Evolutionary conservation across 805 yeast species (phyloP).

Genomic region (Suhomyces vadensis): DNA sequence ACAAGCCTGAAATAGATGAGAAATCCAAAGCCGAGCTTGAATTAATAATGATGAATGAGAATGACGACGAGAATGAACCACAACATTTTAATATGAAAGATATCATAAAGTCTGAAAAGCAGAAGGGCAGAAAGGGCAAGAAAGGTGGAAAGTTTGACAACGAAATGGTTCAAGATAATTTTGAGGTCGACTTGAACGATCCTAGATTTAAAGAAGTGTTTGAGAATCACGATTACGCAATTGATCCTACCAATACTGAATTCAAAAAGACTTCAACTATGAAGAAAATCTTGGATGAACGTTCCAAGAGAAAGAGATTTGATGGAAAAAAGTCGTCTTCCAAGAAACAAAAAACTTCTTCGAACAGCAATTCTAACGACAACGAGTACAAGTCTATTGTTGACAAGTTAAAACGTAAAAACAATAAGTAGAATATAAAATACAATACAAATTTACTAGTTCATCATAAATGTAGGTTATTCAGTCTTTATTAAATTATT

Average conservation of each 20-base stretch:
- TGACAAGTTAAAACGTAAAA: conserved; percentile 50
- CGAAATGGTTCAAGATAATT: conserved; percentile 46
- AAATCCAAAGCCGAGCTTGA: conserved; percentile 66
- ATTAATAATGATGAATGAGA: conserved; percentile 65
- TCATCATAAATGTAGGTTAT: neutral
- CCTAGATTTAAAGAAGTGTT: conserved; percentile 82
- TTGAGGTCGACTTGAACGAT: conserved; percentile 74
- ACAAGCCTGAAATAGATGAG: conserved; percentile 15
- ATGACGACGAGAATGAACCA: conserved; percentile 39
- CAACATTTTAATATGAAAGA: conserved; percentile 80
- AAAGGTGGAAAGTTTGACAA: conserved; percentile 54
- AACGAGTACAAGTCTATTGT: conserved; percentile 39
- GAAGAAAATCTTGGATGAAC: conserved; percentile 77
- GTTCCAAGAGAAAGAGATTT: conserved; percentile 51
- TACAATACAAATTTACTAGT: too few species aligned
- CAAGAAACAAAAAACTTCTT: conserved; percentile 17
- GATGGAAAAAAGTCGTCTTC: conserved; percentile 8
- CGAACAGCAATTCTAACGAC: conserved; percentile 7
- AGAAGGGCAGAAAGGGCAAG: conserved; percentile 49
- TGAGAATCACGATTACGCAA: conserved; percentile 86
- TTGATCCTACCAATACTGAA: conserved; percentile 91
- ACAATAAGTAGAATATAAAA: conserved; percentile 18
- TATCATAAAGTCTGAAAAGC: conserved; percentile 70
- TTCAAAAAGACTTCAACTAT: conserved; percentile 85
- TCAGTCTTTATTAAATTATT: too few species aligned